Percentiles rank a stretch among this genome's conserved stretches.
phyloP scores from a whole-genome alignment of 2,329 filamentous ascomycete genomes.

The Verticillium dahliae region DNA sequence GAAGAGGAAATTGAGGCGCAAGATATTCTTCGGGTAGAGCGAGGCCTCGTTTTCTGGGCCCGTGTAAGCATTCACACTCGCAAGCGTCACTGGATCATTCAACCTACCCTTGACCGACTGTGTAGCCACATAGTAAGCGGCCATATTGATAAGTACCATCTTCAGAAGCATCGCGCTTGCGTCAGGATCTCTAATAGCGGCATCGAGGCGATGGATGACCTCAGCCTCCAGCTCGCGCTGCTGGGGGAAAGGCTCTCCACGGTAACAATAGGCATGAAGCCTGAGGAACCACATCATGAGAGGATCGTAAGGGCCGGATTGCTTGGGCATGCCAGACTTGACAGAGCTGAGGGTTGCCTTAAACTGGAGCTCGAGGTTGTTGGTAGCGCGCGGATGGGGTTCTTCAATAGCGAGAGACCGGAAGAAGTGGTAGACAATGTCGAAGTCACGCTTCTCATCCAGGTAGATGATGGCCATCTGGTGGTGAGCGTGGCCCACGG shows the following conservation, averaged over 20 bases:
- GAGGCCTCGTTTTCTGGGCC: slow-evolving; percentile 11
- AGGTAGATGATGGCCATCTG: slow-evolving; percentile 84
- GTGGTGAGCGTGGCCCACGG: slow-evolving; percentile 78
- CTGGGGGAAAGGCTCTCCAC: slow-evolving; percentile 65
- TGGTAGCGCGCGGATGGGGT: slow-evolving; percentile 66
- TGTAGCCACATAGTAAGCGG: slow-evolving; percentile 69
- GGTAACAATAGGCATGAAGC: slow-evolving; percentile 79
- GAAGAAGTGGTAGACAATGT: slow-evolving; percentile 85
- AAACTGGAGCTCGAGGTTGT: slow-evolving; percentile 78
- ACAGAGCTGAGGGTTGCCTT: slow-evolving; percentile 27
- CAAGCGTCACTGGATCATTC: too few species aligned
- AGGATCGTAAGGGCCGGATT: slow-evolving; percentile 55
- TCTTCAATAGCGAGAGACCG: slow-evolving; percentile 68
- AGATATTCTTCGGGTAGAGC: slow-evolving; percentile 44
- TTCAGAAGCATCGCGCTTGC: slow-evolving; percentile 64
- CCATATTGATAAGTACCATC: slow-evolving; percentile 79
- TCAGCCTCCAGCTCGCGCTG: slow-evolving; percentile 81
- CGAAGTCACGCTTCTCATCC: slow-evolving; percentile 71
- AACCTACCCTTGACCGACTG: slow-evolving; percentile 40
- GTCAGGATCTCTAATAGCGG: slow-evolving; percentile 63
- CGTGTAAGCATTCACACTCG: neutral
- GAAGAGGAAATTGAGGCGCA: slow-evolving; percentile 73
- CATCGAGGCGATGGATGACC: slow-evolving; percentile 70
- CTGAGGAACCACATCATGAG: slow-evolving; percentile 78
- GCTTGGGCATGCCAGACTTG: slow-evolving; percentile 36